phyloP scores from a whole-genome alignment of 768 basidiomycete species.

The Lactarius vividus region DNA sequence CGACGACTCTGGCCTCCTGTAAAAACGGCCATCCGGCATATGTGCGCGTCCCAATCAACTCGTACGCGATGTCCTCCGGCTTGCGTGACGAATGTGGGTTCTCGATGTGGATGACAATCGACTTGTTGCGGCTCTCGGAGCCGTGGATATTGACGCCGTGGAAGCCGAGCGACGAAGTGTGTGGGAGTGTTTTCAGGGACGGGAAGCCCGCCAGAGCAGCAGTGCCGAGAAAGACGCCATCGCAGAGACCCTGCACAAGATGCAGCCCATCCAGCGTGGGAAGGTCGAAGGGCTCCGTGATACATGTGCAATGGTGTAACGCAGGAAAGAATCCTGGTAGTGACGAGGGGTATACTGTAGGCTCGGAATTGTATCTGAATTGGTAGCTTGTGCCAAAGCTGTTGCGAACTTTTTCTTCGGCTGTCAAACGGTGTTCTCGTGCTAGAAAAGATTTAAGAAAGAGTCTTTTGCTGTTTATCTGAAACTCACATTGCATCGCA shows the following conservation, averaged over 20 bases:
- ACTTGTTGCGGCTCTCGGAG: slow-evolving; percentile 85
- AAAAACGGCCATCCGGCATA: slow-evolving; percentile 95
- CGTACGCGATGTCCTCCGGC: slow-evolving; percentile 67
- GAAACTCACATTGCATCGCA: slow-evolving; percentile 74
- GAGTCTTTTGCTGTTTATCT: background rate
- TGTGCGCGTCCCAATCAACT: slow-evolving; percentile 71
- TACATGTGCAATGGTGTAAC: slow-evolving; percentile 73
- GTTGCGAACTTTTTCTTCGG: slow-evolving; percentile 77
- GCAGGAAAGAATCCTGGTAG: slow-evolving; percentile 94
- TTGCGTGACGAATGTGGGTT: slow-evolving; percentile 68
- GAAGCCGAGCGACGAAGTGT: slow-evolving; percentile 69
- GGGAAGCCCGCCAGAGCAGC: slow-evolving; percentile 95
- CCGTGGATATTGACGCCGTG: slow-evolving; percentile 95
- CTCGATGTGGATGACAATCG: slow-evolving; percentile 84
- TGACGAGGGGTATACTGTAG: slow-evolving; percentile 82
- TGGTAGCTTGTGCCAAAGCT: slow-evolving; percentile 73
- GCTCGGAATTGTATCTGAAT: slow-evolving; percentile 68
- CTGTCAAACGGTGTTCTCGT: slow-evolving; percentile 71
- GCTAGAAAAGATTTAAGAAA: slow-evolving; percentile 41
- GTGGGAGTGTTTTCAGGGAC: slow-evolving; percentile 84
- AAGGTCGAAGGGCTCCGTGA: slow-evolving; percentile 79
- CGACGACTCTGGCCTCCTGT: slow-evolving; percentile 84
- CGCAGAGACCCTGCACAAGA: slow-evolving; percentile 80
- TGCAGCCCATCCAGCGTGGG: slow-evolving; percentile 86
- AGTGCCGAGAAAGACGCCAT: slow-evolving; percentile 83